Evolutionary conservation across 148 eudicot species (phyloP).

Genomic region (Camellia granthamiana): DNA sequence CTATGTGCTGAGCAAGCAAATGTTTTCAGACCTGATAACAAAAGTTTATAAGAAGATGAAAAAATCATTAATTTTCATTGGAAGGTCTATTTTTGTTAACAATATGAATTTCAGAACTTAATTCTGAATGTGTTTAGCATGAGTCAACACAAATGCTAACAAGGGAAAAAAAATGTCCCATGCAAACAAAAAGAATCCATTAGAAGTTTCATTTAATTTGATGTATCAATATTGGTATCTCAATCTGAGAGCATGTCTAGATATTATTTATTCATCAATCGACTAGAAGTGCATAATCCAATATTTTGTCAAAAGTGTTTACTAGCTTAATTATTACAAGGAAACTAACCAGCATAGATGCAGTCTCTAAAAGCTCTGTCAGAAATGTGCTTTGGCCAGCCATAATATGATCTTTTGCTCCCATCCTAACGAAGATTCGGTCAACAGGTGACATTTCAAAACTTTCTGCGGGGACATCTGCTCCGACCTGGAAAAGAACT

Average conservation of each 20-base stretch:
- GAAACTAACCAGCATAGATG: conserved; percentile 86
- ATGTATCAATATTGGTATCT: neutral
- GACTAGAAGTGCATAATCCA: neutral
- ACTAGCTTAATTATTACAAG: neutral
- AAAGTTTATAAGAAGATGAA: neutral
- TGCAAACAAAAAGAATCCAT: neutral
- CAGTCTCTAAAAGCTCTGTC: conserved; percentile 94
- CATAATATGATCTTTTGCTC: conserved; percentile 98
- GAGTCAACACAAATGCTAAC: neutral
- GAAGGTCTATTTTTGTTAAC: neutral
- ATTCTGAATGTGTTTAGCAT: neutral
- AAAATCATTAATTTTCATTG: neutral
- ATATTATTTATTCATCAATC: neutral
- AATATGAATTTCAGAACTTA: neutral
- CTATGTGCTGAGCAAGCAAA: neutral
- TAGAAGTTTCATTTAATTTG: conserved; percentile 6
- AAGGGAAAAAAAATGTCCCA: neutral
- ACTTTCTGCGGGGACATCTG: conserved; percentile 86
- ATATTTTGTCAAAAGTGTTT: neutral
- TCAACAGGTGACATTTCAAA: conserved; percentile 86
- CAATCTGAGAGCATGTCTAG: neutral
- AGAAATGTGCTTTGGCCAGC: conserved; percentile 97
- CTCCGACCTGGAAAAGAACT: conserved; percentile 64
- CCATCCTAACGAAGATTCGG: conserved; percentile 92
- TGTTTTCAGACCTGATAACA: neutral